These are phyloP conservation scores for Antarctomyces pellizariae DNA, from an alignment of 495 filamentous ascomycete genomes.

Conservation along the genomic window DNA sequence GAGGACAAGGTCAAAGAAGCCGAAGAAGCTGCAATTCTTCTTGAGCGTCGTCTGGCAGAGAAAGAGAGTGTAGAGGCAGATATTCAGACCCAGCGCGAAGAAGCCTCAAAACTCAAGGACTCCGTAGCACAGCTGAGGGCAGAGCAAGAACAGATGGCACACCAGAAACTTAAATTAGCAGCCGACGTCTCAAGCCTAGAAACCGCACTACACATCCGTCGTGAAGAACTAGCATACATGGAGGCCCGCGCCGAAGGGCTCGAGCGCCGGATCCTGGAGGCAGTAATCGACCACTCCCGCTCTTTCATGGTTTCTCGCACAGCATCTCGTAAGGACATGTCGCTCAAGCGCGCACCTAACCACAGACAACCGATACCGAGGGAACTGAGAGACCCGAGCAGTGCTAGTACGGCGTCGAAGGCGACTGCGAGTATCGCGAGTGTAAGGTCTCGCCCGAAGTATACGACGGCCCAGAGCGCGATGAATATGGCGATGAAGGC, in stretches of 20 bases:
- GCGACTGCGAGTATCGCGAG: constrained; percentile 4
- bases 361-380: too few relatives aligned
- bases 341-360: constrained; percentile 46
- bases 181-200: constrained; percentile 74
- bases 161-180: constrained; percentile 51
- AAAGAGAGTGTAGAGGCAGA: constrained; percentile 57
- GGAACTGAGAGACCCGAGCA: too few relatives aligned
- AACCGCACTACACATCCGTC: constrained; percentile 65
- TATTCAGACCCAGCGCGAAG: constrained; percentile 36
- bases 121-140: constrained; percentile 29
- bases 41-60: constrained; percentile 58
- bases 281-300: constrained; percentile 85
- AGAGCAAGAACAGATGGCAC: constrained; percentile 47
- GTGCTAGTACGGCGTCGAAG: constrained; percentile 8
- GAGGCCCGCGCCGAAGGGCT: constrained; percentile 66
- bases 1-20: constrained; percentile 60
- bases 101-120: constrained; percentile 36
- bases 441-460: too few relatives aligned
- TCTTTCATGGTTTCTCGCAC: constrained; percentile 49
- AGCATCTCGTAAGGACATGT: constrained; percentile 29
- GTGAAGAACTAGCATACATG: constrained; percentile 78
- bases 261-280: constrained; percentile 80
- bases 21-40: constrained; percentile 54
- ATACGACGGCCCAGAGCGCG: too few relatives aligned
- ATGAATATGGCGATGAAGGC: constrained; percentile 21